Evolutionary conservation across 371 early-diverging fungal genomes (phyloP).

Genomic region (Mortierella sp.): DNA sequence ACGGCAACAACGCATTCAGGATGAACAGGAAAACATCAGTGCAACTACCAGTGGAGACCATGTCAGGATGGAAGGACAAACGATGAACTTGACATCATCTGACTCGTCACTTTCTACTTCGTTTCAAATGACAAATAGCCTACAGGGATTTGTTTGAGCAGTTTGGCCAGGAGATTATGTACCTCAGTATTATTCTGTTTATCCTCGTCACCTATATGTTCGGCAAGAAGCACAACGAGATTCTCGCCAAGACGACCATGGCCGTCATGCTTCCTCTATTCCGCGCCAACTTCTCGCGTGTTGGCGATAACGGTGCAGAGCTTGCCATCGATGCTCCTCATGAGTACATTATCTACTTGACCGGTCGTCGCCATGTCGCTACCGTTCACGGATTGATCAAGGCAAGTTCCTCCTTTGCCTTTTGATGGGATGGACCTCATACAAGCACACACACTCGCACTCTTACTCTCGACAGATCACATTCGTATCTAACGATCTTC

Average conservation of each 20-base stretch:
- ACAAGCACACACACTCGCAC: neutral
- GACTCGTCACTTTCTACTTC: neutral
- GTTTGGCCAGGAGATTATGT: slow-evolving; percentile 44
- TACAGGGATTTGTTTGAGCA: slow-evolving; percentile 28
- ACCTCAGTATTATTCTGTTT: slow-evolving; percentile 32
- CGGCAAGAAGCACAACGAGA: slow-evolving; percentile 51
- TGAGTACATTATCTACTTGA: slow-evolving; percentile 58
- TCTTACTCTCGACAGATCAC: neutral
- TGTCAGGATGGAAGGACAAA: neutral
- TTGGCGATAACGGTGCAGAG: slow-evolving; percentile 54
- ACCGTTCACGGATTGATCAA: slow-evolving; percentile 57
- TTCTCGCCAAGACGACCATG: slow-evolving; percentile 56
- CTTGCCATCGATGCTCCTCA: slow-evolving; percentile 52
- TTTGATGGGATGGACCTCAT: too few species aligned
- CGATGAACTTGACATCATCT: neutral
- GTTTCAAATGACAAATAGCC: slow-evolving; percentile 9
- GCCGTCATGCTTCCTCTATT: slow-evolving; percentile 56
- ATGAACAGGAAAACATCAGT: neutral
- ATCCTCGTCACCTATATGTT: slow-evolving; percentile 39
- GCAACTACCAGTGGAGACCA: neutral
- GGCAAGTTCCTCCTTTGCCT: slow-evolving; percentile 16
- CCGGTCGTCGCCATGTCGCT: slow-evolving; percentile 53
- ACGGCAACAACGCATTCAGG: neutral
- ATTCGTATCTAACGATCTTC: neutral
- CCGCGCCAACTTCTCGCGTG: slow-evolving; percentile 54